These are phyloP conservation scores for Termitomyces sp. DNA, from an alignment of 768 basidiomycete species.

Conservation along the genomic window DNA sequence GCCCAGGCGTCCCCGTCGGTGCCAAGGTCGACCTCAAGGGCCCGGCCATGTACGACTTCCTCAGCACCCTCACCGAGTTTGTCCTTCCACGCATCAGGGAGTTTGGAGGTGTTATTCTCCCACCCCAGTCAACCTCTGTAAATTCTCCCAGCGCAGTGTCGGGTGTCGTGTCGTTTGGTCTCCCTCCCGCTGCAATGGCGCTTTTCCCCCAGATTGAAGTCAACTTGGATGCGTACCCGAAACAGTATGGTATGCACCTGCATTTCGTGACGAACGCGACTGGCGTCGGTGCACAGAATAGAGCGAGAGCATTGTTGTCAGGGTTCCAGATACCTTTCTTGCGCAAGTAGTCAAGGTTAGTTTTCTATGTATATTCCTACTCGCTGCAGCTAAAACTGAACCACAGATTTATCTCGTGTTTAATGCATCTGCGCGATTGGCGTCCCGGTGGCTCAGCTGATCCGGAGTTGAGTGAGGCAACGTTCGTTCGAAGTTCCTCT, in stretches of 20 bases:
- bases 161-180: conserved; percentile 88
- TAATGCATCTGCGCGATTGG: too few species aligned
- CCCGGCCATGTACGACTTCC: conserved; percentile 92
- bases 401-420: neutral
- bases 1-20: conserved; percentile 79
- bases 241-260: conserved; percentile 86
- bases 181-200: conserved; percentile 80
- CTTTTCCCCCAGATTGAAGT: conserved; percentile 97
- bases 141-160: conserved; percentile 76
- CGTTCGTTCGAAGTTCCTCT: too few species aligned
- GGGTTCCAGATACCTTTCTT: conserved; percentile 91
- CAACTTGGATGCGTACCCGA: conserved; percentile 88
- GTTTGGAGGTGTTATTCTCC: conserved; percentile 80
- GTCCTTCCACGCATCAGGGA: conserved; percentile 94
- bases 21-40: conserved; percentile 91
- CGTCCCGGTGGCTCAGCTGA: too few species aligned
- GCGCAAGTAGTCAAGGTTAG: conserved; percentile 31
- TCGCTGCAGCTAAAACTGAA: neutral
- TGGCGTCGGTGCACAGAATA: conserved; percentile 88
- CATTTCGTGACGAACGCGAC: conserved; percentile 88
- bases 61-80: conserved; percentile 85
- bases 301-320: conserved; percentile 81
- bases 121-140: conserved; percentile 66
- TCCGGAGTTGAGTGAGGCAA: too few species aligned
- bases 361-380: neutral